Base-by-base conservation (phyloP, 1,139 yeast genomes). In the Geotrichum europaeum region DNA sequence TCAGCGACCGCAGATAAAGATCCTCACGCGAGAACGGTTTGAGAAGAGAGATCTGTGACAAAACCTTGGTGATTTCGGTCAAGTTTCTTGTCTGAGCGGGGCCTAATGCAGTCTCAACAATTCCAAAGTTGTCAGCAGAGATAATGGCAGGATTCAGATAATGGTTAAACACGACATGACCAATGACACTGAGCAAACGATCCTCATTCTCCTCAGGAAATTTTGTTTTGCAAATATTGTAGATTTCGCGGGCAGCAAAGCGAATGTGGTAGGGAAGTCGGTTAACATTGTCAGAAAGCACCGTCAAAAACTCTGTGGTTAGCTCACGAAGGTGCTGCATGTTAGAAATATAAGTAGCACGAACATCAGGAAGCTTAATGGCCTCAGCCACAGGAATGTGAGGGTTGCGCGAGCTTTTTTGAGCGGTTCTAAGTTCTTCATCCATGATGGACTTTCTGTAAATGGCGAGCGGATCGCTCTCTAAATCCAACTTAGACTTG, bases 1-100 rank as follows among this genome's bases (percentile, higher is more conserved):
- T 89, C 69, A 90, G 78, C 1, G 96, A 96, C 68, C 87, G 91
- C 67, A 89, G 75, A 71, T 84, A 90, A 59, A 86, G 83, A 66
- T 87, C 86, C 55, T 81, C 84, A 1, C 71, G 64, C 1, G 79
- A 78, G 73, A 90, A 90, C 2, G 87, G 83, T 64, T 81, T 80
- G 82, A 89, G 82, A 1, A 84, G 73, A 45, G 87, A 85, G 43
- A 88, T 73, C 72, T 89, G 96, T 43, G 81, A 75, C 64, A 89
- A 68, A 25, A 87, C 84, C 62, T 85, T 79, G 51, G 84, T 76
- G 57, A 89, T 77, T 58, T 84, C 83, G 18, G 76, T 74, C 63
- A 90, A 74, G 68, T 89, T 89, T 60, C 79, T 78, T 51, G 79
- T 76, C 59, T 77, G 78, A 49, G 67, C 63, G 51, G 73, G 79